phyloP scores from a whole-genome alignment of 352 stramenopile species.

The Pythium myriotylum region DNA sequence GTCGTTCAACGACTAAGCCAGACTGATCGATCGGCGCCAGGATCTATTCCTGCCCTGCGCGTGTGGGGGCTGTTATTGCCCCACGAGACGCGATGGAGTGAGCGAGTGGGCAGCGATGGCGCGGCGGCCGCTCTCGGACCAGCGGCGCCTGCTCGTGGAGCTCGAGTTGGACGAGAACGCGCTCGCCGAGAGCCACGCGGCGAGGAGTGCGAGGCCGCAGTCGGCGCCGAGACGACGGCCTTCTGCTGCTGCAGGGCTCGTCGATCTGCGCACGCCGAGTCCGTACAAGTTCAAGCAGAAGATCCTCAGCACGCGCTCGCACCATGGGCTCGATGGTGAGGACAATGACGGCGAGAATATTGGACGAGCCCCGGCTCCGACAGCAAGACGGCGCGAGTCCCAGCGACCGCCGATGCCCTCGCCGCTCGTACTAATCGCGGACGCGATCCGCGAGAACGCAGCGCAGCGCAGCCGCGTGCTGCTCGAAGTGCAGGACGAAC shows the following conservation, averaged over 20 bases:
- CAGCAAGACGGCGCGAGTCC: neutral
- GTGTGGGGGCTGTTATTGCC: no score
- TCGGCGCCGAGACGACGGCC: slow-evolving; percentile 14
- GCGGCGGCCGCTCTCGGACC: slow-evolving; percentile 24
- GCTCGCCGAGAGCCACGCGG: neutral
- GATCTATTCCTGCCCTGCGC: neutral
- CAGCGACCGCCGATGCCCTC: slow-evolving; percentile 8
- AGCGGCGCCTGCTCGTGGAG: slow-evolving; percentile 53
- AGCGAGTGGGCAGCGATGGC: slow-evolving; percentile 5
- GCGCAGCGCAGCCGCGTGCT: slow-evolving; percentile 45
- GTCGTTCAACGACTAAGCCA: no score
- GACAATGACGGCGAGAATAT: neutral
- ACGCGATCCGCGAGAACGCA: slow-evolving; percentile 56
- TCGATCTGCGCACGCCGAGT: slow-evolving; percentile 39
- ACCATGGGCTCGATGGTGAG: slow-evolving; percentile 2
- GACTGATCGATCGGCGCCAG: no score
- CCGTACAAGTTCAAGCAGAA: slow-evolving; percentile 71
- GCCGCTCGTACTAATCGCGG: slow-evolving; percentile 39
- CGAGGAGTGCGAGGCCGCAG: slow-evolving; percentile 10
- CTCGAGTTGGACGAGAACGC: slow-evolving; percentile 58
- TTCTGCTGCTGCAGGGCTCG: slow-evolving; percentile 1
- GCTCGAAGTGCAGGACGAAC: slow-evolving; percentile 37
- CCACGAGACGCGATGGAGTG: no score
- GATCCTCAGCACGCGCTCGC: slow-evolving; percentile 46
- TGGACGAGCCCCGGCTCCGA: neutral